Base-by-base conservation (phyloP, 2,329 filamentous ascomycete species). In the Aspergillus sp. region DNA sequence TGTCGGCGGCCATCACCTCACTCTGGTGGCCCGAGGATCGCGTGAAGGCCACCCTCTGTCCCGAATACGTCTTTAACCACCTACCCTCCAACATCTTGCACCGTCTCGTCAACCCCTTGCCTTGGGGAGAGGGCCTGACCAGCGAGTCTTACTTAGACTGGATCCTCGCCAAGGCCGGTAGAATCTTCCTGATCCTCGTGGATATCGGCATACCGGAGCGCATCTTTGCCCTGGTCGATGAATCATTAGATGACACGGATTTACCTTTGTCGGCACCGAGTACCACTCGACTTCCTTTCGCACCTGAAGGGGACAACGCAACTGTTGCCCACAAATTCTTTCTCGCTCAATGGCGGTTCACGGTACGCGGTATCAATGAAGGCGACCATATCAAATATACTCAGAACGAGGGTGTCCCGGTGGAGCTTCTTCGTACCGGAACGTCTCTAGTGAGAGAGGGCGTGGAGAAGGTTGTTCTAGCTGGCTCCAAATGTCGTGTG, bases 171-270 rank as follows among this genome's bases (percentile, higher is more conserved):
- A 82, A 82, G 60, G 83, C 84, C 3, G 80, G 81, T 61, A 80
- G 85, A 36, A 72, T 88, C 13, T 88, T 87, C 64, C 77, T 88
- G 32, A 84, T 86, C 19, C 77, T 88, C 25, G 78, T 80, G 50
- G 82, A 86, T 58, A 81, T 86, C 58, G 84, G 84, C 8, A 81
- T 86, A n/a, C 82, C 85, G n/a, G 84, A 86, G 64, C 83, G 84
- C 61, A 87, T 88, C 48, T 88, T 88, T 64, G 79, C 82, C 2
- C 78, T 86, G 15, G 83, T 88, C 41, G 85, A 88, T 65, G 81
- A 83, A 59, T 85, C 83, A 3, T 85, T 84, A 75, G 84, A 87
- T 63, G 86, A 88, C 62, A 81, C 84, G 49, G 86, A 88, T 68
- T 73, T 88, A 17, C 86, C 86, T 1, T 76, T 88, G 47, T 75